Evolutionary conservation across 768 basidiomycete species (phyloP).

Genomic region (Tulasnella sp.): DNA sequence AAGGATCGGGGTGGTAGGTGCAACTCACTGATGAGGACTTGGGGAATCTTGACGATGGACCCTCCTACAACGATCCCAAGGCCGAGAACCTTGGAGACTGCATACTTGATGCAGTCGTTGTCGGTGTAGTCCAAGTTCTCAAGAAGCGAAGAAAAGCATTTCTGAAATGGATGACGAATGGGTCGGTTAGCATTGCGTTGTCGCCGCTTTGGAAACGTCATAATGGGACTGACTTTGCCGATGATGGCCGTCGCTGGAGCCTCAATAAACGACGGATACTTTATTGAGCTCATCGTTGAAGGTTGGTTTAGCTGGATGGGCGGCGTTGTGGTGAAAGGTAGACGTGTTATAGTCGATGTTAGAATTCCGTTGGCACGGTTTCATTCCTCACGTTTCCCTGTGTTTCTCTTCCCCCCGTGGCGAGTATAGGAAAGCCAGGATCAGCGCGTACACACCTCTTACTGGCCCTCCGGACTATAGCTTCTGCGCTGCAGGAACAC

Average conservation of each 20-base stretch:
- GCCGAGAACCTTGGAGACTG: slow-evolving; percentile 87
- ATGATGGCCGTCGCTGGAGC: slow-evolving; percentile 78
- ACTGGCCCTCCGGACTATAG: too few species aligned
- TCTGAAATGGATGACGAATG: slow-evolving; percentile 44
- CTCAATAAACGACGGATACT: slow-evolving; percentile 80
- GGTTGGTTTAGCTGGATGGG: slow-evolving; percentile 1
- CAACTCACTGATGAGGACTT: slow-evolving; percentile 72
- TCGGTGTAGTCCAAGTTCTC: slow-evolving; percentile 77
- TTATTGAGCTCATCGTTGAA: slow-evolving; percentile 35
- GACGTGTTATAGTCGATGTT: background rate
- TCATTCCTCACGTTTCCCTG: too few species aligned
- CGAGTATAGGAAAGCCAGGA: too few species aligned
- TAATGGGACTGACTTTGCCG: slow-evolving; percentile 56
- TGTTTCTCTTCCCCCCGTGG: too few species aligned
- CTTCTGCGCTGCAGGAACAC: too few species aligned
- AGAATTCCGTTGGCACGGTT: background rate
- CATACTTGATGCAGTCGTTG: slow-evolving; percentile 82
- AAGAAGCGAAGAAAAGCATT: slow-evolving; percentile 87
- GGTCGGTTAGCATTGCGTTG: background rate
- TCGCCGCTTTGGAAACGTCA: background rate
- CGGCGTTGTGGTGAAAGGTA: background rate
- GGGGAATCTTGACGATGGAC: slow-evolving; percentile 93
- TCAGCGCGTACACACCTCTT: too few species aligned
- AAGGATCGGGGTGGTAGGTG: background rate
- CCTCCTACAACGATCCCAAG: slow-evolving; percentile 90